A percentile compares a stretch with the other conserved stretches of the same genome.
These are phyloP conservation scores for Exobasidium rhododendri DNA, from an alignment of 1,284 basidiomycete genomes.

Conservation along the genomic window DNA sequence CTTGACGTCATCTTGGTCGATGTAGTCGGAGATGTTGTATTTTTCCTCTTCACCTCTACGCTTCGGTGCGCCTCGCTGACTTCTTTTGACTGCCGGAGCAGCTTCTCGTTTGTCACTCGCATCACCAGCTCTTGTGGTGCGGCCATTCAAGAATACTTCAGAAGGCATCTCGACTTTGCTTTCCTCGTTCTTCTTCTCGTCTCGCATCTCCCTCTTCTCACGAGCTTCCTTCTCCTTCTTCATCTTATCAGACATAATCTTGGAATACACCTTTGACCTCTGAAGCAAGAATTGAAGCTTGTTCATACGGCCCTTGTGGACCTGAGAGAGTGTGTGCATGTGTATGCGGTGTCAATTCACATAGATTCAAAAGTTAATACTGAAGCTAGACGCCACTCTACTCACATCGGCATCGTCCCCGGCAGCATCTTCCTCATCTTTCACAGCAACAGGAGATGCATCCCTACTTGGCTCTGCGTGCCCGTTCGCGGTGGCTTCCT, in stretches of 20 bases:
- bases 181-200: constrained; percentile 12
- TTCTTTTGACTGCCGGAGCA: neutral
- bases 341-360: too few species aligned
- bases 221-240: constrained; percentile 15
- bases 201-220: neutral
- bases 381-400: too few species aligned
- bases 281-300: constrained; percentile 28
- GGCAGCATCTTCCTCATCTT: constrained; percentile 1
- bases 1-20: constrained; percentile 34
- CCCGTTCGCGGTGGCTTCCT: too few species aligned
- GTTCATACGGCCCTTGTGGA: neutral
- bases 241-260: constrained; percentile 53
- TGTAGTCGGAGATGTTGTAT: constrained; percentile 31
- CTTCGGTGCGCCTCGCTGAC: constrained; percentile 7
- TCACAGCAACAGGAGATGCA: neutral
- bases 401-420: neutral
- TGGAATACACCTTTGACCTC: constrained; percentile 45
- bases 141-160: constrained; percentile 21
- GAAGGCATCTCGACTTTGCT: constrained; percentile 18
- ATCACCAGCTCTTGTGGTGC: constrained; percentile 10
- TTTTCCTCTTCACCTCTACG: constrained; percentile 20
- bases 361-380: neutral
- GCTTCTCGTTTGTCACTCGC: neutral
- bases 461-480: neutral
- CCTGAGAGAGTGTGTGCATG: neutral